phyloP scores from a whole-genome alignment of 148 eudicot genomes.

The Vaccinium darrowii region DNA sequence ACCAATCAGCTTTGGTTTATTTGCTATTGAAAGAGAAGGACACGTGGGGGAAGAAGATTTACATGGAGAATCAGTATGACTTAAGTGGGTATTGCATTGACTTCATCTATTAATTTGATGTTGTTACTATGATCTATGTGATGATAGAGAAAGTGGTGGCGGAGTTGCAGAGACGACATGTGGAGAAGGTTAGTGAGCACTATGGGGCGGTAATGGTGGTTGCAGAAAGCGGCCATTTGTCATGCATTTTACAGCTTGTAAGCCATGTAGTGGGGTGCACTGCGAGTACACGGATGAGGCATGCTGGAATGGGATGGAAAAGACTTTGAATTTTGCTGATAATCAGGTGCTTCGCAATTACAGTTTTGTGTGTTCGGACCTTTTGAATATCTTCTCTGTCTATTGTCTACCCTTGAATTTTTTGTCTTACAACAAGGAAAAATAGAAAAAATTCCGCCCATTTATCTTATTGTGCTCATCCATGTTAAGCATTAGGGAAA shows the following conservation, averaged over 20 bases:
- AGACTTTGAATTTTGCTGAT: constrained; percentile 15
- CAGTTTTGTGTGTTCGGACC: background rate
- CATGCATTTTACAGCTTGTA: background rate
- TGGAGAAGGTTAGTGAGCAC: constrained; percentile 47
- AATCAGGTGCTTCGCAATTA: constrained; percentile 16
- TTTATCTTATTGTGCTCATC: no score
- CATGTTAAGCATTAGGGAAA: no score
- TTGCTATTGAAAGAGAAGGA: constrained; percentile 45
- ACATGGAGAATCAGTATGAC: constrained; percentile 39
- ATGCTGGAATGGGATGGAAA: background rate
- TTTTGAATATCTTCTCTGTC: background rate
- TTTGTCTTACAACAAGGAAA: no score
- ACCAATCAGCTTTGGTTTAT: constrained; percentile 23
- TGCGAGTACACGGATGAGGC: background rate
- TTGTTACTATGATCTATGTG: constrained; percentile 12
- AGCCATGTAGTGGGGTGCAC: background rate
- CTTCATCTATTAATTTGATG: constrained; percentile 34
- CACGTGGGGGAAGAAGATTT: constrained; percentile 49
- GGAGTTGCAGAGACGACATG: constrained; percentile 36
- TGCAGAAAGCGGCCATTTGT: background rate
- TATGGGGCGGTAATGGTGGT: constrained; percentile 11
- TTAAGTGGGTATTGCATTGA: constrained; percentile 60
- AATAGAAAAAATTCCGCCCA: no score
- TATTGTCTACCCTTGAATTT: background rate
- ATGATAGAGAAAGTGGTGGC: constrained; percentile 30